Conservation (phyloP, 345 rosid genomes). For the Citropsis articulata region DNA sequence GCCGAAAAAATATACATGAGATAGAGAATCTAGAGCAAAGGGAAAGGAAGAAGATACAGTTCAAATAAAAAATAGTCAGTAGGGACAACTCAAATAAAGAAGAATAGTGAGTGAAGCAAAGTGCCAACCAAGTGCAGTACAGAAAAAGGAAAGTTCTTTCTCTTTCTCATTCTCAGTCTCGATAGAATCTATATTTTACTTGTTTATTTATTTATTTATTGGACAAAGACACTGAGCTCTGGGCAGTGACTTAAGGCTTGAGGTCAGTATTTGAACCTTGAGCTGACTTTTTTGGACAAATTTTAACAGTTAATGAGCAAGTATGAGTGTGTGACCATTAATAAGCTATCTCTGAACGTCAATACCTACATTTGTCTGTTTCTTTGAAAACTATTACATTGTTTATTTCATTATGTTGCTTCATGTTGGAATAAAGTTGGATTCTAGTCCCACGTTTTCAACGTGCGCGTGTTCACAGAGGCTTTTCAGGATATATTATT, state of each 20-base stretch:
- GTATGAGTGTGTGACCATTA: too few species aligned
- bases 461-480: neutral
- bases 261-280: neutral
- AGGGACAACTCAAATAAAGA: neutral
- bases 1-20: neutral
- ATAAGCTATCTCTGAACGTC: neutral
- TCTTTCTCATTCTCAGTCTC: conserved; percentile 23
- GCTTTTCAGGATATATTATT: too few species aligned
- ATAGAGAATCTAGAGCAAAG: conserved; percentile 29
- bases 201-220: neutral
- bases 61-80: too few species aligned
- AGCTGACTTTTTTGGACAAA: conserved; percentile 47
- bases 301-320: neutral
- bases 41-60: conserved; percentile 12
- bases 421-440: neutral
- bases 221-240: conserved; percentile 22
- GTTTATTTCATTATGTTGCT: conserved; percentile 1
- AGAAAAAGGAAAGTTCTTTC: conserved; percentile 41
- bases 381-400: conserved; percentile 5
- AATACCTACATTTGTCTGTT: conserved; percentile 46
- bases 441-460: neutral
- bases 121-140: neutral
- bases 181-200: conserved; percentile 25
- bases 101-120: neutral
- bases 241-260: neutral